Conservation (phyloP, 2,329 filamentous ascomycete genomes). For the Fusarium austroafricanum region DNA sequence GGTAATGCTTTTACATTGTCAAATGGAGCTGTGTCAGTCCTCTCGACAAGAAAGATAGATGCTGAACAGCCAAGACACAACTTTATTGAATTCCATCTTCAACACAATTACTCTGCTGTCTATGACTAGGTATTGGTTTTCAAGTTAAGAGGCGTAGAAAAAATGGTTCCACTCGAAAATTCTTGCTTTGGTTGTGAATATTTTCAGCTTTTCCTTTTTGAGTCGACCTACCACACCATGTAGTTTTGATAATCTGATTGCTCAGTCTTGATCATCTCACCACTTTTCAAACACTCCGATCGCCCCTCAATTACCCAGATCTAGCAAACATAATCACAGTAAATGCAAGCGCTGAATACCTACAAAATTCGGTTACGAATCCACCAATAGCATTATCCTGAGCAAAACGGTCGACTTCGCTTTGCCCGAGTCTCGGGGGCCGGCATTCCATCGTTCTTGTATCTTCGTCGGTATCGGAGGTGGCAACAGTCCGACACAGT, state of each 20-base stretch:
- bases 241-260: conserved; percentile 14
- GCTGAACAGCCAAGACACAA: not conserved
- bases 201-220: not conserved
- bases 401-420: not conserved
- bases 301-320: conserved; percentile 24
- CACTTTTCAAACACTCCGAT: conserved; percentile 15
- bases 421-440: not conserved
- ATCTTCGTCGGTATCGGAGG: conserved; percentile 5
- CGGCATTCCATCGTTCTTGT: not conserved
- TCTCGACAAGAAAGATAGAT: not conserved
- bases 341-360: conserved; percentile 1
- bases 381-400: conserved; percentile 10
- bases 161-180: not conserved
- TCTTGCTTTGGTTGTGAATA: not conserved
- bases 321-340: conserved; percentile 14
- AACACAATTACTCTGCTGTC: not conserved
- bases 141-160: not conserved
- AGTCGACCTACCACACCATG: conserved; percentile 5
- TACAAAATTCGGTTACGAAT: not conserved
- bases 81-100: not conserved
- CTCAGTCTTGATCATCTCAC: conserved; percentile 33
- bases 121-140: too few relatives aligned
- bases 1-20: not conserved
- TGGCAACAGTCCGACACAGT: conserved; percentile 11
- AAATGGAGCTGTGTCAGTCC: too few relatives aligned